These are phyloP conservation scores for Craterostigma plantagineum DNA, from an alignment of 257 asterid genomes.

Conservation along the genomic window DNA sequence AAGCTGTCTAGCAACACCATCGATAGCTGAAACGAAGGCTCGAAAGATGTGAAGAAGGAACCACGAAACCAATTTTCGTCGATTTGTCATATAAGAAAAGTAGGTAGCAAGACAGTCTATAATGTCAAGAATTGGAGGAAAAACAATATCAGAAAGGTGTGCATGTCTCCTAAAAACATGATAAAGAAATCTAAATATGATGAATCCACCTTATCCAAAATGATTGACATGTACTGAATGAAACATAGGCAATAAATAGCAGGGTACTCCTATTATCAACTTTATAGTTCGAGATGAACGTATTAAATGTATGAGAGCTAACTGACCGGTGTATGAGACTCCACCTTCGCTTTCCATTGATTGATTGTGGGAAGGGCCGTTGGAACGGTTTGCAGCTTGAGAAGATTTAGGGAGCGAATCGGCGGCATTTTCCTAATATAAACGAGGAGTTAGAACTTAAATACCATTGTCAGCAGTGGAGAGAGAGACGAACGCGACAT, in stretches of 20 bases:
- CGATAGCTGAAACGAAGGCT: conserved; percentile 45
- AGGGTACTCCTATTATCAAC: background rate
- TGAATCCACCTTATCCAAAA: too few species aligned
- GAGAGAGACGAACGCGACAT: too few species aligned
- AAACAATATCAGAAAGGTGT: too few species aligned
- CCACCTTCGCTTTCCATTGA: conserved; percentile 74
- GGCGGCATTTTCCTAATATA: conserved; percentile 47
- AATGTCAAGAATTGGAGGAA: too few species aligned
- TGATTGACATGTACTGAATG: too few species aligned
- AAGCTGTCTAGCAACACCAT: conserved; percentile 55
- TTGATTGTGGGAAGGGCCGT: conserved; percentile 58
- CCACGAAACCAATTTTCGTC: background rate
- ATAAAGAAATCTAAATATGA: too few species aligned
- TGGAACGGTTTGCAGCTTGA: conserved; percentile 39
- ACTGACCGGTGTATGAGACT: conserved; percentile 52
- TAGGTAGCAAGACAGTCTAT: too few species aligned
- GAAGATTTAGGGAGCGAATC: conserved; percentile 55
- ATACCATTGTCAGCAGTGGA: background rate
- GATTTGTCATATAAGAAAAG: too few species aligned
- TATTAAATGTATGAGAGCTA: background rate
- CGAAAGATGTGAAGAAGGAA: conserved; percentile 1
- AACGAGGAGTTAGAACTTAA: background rate
- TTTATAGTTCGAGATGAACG: background rate
- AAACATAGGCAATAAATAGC: background rate
- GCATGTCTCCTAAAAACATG: too few species aligned